Conservation (phyloP, 148 eudicot species). For the Camellia granthamiana region DNA sequence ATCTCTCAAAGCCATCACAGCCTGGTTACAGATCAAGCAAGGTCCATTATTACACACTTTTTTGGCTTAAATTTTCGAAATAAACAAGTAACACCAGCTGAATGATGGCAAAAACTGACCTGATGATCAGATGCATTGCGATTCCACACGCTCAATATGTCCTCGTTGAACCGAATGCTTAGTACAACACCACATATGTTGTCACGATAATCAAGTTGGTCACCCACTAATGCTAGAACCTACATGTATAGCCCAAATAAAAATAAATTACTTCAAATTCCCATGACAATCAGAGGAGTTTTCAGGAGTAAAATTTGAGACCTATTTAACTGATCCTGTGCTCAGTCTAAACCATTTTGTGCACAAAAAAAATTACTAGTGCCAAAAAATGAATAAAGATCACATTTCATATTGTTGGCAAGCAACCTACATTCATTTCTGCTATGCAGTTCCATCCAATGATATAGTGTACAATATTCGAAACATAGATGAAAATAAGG, state of each 20-base stretch:
- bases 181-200: slow-evolving; percentile 89
- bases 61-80: not conserved
- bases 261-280: not conserved
- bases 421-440: not conserved
- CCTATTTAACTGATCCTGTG: no score
- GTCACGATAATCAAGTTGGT: slow-evolving; percentile 86
- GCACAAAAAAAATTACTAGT: not conserved
- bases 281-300: no score
- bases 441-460: no score
- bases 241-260: slow-evolving; percentile 11
- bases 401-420: not conserved
- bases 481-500: no score
- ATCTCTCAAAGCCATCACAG: slow-evolving; percentile 88
- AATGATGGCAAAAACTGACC: slow-evolving; percentile 33
- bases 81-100: not conserved
- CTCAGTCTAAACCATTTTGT: no score
- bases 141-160: slow-evolving; percentile 91
- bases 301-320: no score
- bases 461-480: no score
- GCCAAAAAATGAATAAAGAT: not conserved
- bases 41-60: not conserved
- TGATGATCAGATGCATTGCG: slow-evolving; percentile 88
- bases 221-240: slow-evolving; percentile 90
- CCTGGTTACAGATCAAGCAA: slow-evolving; percentile 33
- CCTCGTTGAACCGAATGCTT: slow-evolving; percentile 87